phyloP scores from a whole-genome alignment of 2,329 filamentous ascomycete species.

The Macroventuria anomochaeta region DNA sequence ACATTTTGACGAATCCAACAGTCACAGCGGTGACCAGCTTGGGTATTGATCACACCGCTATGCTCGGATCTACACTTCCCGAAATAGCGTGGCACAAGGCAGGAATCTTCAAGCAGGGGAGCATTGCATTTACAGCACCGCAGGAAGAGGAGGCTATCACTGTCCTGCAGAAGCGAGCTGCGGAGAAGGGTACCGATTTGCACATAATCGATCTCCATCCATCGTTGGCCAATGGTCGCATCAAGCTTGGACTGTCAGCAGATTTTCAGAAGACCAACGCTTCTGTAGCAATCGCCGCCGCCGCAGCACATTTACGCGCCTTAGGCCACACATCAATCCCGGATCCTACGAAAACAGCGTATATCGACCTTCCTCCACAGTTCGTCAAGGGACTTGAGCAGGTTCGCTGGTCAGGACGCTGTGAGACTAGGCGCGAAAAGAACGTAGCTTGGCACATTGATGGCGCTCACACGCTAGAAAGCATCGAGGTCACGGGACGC shows the following conservation, averaged over 20 bases:
- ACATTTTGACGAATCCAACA: slow-evolving; percentile 75
- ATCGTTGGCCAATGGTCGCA: slow-evolving; percentile 49
- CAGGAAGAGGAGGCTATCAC: slow-evolving; percentile 62
- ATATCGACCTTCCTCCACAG: slow-evolving; percentile 61
- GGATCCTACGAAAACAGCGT: slow-evolving; percentile 34
- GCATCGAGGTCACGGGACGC: slow-evolving; percentile 73
- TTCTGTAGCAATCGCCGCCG: slow-evolving; percentile 65
- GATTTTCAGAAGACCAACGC: slow-evolving; percentile 70
- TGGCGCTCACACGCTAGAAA: slow-evolving; percentile 86
- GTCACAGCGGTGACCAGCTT: slow-evolving; percentile 78
- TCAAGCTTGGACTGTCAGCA: slow-evolving; percentile 65
- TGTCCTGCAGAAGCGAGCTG: slow-evolving; percentile 63
- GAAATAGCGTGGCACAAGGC: slow-evolving; percentile 93
- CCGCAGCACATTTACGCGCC: slow-evolving; percentile 62
- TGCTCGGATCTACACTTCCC: slow-evolving; percentile 79
- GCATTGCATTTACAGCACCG: slow-evolving; percentile 67
- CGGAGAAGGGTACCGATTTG: slow-evolving; percentile 56
- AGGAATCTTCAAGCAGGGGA: slow-evolving; percentile 77
- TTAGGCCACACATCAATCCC: slow-evolving; percentile 53
- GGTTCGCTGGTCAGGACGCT: slow-evolving; percentile 76
- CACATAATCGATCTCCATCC: slow-evolving; percentile 59
- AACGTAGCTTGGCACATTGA: slow-evolving; percentile 79
- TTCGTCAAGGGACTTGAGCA: slow-evolving; percentile 70
- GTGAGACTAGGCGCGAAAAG: slow-evolving; percentile 67
- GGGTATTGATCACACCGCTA: slow-evolving; percentile 82